These are phyloP conservation scores for Claviceps purpurea DNA, from an alignment of 2,329 filamentous ascomycete species.

Conservation along the genomic window DNA sequence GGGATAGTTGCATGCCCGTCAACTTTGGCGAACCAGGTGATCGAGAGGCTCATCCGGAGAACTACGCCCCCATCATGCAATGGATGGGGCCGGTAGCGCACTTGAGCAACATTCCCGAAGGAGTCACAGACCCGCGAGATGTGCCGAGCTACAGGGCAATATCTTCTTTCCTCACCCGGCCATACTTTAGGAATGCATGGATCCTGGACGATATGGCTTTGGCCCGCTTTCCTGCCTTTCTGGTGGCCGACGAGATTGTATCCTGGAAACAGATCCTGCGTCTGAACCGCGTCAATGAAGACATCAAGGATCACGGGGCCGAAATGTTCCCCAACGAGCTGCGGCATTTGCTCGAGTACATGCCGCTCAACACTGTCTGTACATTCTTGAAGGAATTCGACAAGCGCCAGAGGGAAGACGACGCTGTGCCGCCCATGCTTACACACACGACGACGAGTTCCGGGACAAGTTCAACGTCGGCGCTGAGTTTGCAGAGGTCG, in stretches of 20 bases:
- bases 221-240: conserved; percentile 17
- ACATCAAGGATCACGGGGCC: conserved; percentile 20
- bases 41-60: conserved; percentile 17
- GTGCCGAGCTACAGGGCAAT: conserved; percentile 12
- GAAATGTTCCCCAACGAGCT: conserved; percentile 16
- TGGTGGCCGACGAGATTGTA: conserved; percentile 22
- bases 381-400: conserved; percentile 9
- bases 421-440: conserved; percentile 3
- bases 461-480: neutral
- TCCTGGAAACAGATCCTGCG: conserved; percentile 22
- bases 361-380: conserved; percentile 9
- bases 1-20: conserved; percentile 18
- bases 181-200: conserved; percentile 23
- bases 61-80: conserved; percentile 19
- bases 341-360: conserved; percentile 8
- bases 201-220: conserved; percentile 23
- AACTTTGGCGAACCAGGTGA: conserved; percentile 22
- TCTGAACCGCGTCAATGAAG: conserved; percentile 21
- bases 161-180: conserved; percentile 17
- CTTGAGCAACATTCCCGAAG: conserved; percentile 11
- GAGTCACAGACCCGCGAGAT: conserved; percentile 11
- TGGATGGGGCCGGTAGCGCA: conserved; percentile 17
- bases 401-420: conserved; percentile 4
- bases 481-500: neutral
- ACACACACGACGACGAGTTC: conserved; percentile 1